phyloP scores from a whole-genome alignment of 169 alveolate genomes.

The Cryptosporidium parvum region DNA sequence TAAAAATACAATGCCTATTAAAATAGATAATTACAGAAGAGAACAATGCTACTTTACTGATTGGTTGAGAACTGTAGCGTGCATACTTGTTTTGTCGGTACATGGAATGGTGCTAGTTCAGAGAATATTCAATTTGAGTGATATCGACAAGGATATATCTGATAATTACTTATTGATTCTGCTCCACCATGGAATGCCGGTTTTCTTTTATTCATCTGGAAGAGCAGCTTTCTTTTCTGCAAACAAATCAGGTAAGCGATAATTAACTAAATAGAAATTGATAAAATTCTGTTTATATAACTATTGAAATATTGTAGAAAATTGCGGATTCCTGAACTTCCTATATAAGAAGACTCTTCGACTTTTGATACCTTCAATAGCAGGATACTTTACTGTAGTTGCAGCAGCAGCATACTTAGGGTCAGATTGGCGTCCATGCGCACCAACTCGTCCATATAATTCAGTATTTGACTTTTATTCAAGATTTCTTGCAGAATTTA shows the following conservation, averaged over 20 bases:
- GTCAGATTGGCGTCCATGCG: conserved; percentile 76
- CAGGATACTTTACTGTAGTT: conserved; percentile 66
- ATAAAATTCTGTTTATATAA: background rate
- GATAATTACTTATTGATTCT: conserved; percentile 16
- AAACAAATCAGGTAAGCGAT: conserved; percentile 39
- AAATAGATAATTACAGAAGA: too few relatives aligned
- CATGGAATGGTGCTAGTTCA: conserved; percentile 67
- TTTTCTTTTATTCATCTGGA: conserved; percentile 65
- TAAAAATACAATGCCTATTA: background rate
- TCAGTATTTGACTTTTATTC: conserved; percentile 52
- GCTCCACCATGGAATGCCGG: conserved; percentile 71
- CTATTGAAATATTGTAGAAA: background rate
- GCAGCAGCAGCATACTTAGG: conserved; percentile 74
- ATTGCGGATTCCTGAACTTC: background rate
- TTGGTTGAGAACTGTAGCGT: conserved; percentile 73
- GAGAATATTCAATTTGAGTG: conserved; percentile 25
- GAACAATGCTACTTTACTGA: conserved; percentile 51
- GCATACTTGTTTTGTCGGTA: conserved; percentile 55
- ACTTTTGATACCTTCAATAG: conserved; percentile 40
- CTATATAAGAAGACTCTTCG: conserved; percentile 11
- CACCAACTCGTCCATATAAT: conserved; percentile 41
- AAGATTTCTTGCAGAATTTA: conserved; percentile 56
- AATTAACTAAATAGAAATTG: background rate
- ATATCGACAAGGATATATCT: conserved; percentile 34
- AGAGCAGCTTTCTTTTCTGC: conserved; percentile 56